phyloP scores from a whole-genome alignment of 352 stramenopile genomes.

The Phytophthora chlamydospora region DNA sequence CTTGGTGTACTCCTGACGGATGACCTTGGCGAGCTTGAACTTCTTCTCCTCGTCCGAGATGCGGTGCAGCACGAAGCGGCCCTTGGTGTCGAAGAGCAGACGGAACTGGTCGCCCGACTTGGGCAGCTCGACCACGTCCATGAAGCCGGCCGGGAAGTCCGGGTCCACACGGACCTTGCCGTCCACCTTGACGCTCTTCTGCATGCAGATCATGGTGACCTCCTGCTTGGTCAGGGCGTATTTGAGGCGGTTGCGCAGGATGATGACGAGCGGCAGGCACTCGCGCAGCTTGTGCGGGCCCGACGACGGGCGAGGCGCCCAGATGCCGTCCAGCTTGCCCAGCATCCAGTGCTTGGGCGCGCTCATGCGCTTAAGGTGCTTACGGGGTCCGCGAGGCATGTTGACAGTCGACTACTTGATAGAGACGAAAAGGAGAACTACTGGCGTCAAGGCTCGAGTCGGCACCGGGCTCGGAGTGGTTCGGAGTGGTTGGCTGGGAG shows the following conservation, averaged over 20 bases:
- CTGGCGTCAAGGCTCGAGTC: background rate
- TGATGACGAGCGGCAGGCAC: slow-evolving; percentile 97
- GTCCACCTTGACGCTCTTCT: slow-evolving; percentile 99
- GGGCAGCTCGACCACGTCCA: slow-evolving; percentile 98
- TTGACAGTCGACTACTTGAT: slow-evolving; percentile 42
- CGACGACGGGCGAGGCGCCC: slow-evolving; percentile 93
- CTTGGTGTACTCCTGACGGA: slow-evolving; percentile 93
- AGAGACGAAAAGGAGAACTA: slow-evolving; percentile 71
- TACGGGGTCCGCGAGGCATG: slow-evolving; percentile 88
- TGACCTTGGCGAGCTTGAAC: slow-evolving; percentile 99
- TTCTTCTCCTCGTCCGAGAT: slow-evolving; percentile 96
- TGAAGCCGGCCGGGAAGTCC: slow-evolving; percentile 99
- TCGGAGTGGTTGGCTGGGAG: too few species aligned
- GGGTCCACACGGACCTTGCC: slow-evolving; percentile 97
- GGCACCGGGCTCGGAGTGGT: too few species aligned
- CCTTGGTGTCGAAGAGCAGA: slow-evolving; percentile 99
- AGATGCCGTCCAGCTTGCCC: slow-evolving; percentile 92
- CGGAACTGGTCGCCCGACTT: slow-evolving; percentile 98
- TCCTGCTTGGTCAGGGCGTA: slow-evolving; percentile 99
- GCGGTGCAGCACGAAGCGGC: slow-evolving; percentile 98
- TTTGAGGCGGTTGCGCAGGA: slow-evolving; percentile 99
- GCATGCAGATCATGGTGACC: slow-evolving; percentile 99
- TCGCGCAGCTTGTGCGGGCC: slow-evolving; percentile 99
- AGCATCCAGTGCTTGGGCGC: slow-evolving; percentile 92
- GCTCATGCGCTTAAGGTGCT: slow-evolving; percentile 89